Base-by-base conservation (phyloP, 768 basidiomycete species). In the Pisolithus albus region DNA sequence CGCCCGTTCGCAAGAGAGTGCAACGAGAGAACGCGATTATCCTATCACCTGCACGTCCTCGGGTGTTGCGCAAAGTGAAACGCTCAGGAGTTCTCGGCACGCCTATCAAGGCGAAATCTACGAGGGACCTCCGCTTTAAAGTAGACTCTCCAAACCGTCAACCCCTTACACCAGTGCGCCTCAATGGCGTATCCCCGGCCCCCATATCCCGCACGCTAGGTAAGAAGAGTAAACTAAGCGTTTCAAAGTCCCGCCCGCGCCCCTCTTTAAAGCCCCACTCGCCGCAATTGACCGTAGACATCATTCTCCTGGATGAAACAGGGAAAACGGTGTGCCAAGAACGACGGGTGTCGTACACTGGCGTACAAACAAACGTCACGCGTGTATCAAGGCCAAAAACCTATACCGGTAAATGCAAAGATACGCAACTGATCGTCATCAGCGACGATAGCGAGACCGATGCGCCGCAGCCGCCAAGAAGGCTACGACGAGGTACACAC, bases 281-380 rank as follows among this genome's bases (percentile, higher is more conserved):
- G 1, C 77, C 80, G 1, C 64, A 78, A 18, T 74, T 88, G 11
- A 74, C 81, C 38, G 70, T 88, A 46, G 84, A 89, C 43, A 88
- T 90, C 47, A 69, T 82, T 36, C 70, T 86, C 34, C 50, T 88
- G 21, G 86, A 90, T 62, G 74, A 77, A 28, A 61, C 70, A 28
- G 88, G 88, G 11, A 72, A 65, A 46, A 78, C 71, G 32, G 53
- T 89, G 41, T 77, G 74, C 50, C 75, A 80, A 60, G 88, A 89
- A 63, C 70, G 75, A 53, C 72, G 88, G 50, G 70, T 81, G 9
- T 81, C 82, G 4, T 70, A 74, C 43, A 67, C 74, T 16, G 70
- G 74, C 47, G 55, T 75, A 4, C 69, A 70, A 39, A 52, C 66
- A 21, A 79, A 77, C 58, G 62, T 43, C 24, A 46, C 39, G 8